phyloP scores from a whole-genome alignment of 2,329 filamentous ascomycete genomes.

The Monilinia vaccinii-corymbosi region DNA sequence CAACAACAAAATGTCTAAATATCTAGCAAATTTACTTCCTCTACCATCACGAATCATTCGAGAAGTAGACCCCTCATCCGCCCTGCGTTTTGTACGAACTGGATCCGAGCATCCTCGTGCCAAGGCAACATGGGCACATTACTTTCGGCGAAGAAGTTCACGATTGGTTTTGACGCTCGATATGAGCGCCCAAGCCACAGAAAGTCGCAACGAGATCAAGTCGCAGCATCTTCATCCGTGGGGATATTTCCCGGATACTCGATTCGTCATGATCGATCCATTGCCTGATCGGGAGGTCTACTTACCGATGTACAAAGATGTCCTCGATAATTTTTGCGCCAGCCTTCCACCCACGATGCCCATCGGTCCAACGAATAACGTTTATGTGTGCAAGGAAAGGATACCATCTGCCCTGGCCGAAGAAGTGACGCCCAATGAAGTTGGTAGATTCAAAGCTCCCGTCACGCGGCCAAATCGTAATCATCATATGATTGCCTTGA shows the following conservation, averaged over 20 bases:
- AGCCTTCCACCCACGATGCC: background rate
- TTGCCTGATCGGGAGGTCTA: background rate
- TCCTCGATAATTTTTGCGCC: background rate
- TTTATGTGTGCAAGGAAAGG: background rate
- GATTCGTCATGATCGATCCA: background rate
- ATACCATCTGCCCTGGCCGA: background rate
- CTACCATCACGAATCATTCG: background rate
- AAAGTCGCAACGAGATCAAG: background rate
- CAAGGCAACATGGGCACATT: background rate
- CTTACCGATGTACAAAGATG: background rate
- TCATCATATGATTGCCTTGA: background rate
- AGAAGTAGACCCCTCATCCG: background rate
- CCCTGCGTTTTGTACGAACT: background rate
- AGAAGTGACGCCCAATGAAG: too few relatives aligned
- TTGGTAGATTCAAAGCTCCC: too few relatives aligned
- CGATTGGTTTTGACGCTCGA: background rate
- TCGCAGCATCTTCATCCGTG: background rate
- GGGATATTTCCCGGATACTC: background rate
- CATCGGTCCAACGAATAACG: background rate
- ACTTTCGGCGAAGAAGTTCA: background rate
- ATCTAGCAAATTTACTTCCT: background rate
- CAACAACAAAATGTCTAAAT: background rate
- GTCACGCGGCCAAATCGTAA: background rate
- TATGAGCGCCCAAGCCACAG: background rate
- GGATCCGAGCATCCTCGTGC: background rate